Base-by-base conservation (phyloP, 768 basidiomycete species). In the Fomitopsis pulvina region DNA sequence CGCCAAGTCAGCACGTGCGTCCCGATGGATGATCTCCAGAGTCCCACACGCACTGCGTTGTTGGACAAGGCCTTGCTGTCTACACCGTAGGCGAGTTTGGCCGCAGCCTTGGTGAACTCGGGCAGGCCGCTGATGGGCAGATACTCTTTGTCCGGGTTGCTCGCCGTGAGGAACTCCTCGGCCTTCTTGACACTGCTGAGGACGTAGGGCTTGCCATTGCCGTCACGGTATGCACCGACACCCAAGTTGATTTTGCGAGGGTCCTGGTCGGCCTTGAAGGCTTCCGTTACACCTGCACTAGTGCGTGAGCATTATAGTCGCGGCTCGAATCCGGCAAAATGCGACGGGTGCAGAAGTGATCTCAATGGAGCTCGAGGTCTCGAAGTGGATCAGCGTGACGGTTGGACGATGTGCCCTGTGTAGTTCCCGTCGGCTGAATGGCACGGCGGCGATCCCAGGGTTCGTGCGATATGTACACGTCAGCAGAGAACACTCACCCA, bases 201-300 rank as follows among this genome's bases (percentile, higher is more conserved):
- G 48, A 99, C 83, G 66, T 93, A 98, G 4, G 95, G 95, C 71
- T 96, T 97, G 49, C 96, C 96, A 48, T 85, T 76, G 56, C 82
- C 90, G 60, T 99, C 93, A 52, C 96, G 81, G 76, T 93, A 97
- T 40, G 92, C 90, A 60, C 96, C 96, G 57, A 97, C 96, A 63
- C 96, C 96, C 51, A 99, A 77, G 72, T 98, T 99, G 63, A 99
- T 95, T 69, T 98, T 98, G 57, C 84, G 83, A 16, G 88, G 74
- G 66, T 88, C 83, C 61, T 81, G 85, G 79, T 97, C 92, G 39
- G 92, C 91, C 73, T 94, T 96, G 81, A 93, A 99, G 25, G 92
- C 92, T 64, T 97, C 95, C 25, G 89, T 87, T 43, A 99, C 78
- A 54, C 90, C 87, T 90, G 58, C 14, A 25, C 11, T 32, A 26